Conservation (phyloP, 148 eudicot genomes). For the Agrostemma githago region DNA sequence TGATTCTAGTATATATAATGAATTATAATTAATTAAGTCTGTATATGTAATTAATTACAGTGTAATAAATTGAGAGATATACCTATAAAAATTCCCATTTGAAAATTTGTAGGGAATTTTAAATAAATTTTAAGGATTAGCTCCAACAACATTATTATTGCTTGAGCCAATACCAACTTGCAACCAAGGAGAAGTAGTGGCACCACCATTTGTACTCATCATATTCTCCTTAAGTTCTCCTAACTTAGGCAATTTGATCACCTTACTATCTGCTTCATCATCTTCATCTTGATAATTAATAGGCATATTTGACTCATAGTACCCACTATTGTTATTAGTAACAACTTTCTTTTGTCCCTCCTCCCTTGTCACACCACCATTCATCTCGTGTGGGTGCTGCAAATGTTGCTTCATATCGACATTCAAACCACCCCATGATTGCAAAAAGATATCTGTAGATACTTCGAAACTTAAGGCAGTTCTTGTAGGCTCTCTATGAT, state of each 20-base stretch:
- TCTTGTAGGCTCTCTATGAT: slow-evolving; percentile 40
- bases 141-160: slow-evolving; percentile 29
- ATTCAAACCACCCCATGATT: slow-evolving; percentile 38
- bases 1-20: not conserved
- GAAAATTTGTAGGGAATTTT: not conserved
- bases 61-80: not conserved
- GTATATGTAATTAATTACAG: slow-evolving; percentile 19
- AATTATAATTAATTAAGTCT: not conserved
- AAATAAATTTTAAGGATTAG: slow-evolving; percentile 25
- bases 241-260: slow-evolving; percentile 49
- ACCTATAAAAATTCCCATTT: slow-evolving; percentile 1
- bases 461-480: slow-evolving; percentile 58
- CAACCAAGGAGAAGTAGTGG: slow-evolving; percentile 53
- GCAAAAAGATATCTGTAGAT: slow-evolving; percentile 52
- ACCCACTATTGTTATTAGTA: slow-evolving; percentile 17
- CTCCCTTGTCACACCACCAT: slow-evolving; percentile 5
- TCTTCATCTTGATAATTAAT: slow-evolving; percentile 51
- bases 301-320: slow-evolving; percentile 11
- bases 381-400: slow-evolving; percentile 1
- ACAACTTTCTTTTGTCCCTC: slow-evolving; percentile 14
- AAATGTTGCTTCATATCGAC: slow-evolving; percentile 17
- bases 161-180: slow-evolving; percentile 71
- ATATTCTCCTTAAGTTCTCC: slow-evolving; percentile 59
- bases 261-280: slow-evolving; percentile 75
- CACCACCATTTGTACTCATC: slow-evolving; percentile 35